Conservation (phyloP, 495 filamentous ascomycete genomes). For the Neurospora sp. region DNA sequence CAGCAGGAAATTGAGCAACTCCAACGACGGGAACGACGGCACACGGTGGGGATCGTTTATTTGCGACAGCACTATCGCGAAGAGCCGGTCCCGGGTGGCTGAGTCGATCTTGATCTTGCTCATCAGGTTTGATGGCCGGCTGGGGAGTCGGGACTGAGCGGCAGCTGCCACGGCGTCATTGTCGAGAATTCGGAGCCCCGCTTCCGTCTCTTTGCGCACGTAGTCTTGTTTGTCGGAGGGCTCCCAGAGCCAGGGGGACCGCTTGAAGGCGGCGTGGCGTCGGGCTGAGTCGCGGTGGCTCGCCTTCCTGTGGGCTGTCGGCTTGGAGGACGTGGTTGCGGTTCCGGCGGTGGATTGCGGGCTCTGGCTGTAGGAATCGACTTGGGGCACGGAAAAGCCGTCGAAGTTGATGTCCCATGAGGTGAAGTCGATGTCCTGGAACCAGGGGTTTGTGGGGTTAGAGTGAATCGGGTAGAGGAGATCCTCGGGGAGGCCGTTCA, state of each 20-base stretch:
- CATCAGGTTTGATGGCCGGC: not conserved
- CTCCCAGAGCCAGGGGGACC: constrained; percentile 17
- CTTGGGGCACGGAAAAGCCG: constrained; percentile 7
- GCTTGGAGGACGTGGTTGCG: not conserved
- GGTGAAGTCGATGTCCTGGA: constrained; percentile 14
- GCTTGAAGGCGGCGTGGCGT: constrained; percentile 14
- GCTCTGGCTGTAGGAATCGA: constrained; percentile 7
- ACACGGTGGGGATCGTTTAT: constrained; percentile 2
- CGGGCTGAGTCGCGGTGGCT: constrained; percentile 2
- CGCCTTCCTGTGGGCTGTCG: not conserved
- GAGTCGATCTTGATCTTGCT: constrained; percentile 10
- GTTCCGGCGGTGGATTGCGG: constrained; percentile 6
- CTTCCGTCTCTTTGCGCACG: constrained; percentile 11
- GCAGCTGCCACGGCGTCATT: not conserved
- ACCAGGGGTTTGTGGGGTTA: constrained; percentile 6
- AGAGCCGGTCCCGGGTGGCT: constrained; percentile 8
- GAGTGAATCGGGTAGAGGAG: constrained; percentile 1
- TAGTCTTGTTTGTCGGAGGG: constrained; percentile 8
- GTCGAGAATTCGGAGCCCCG: constrained; percentile 6
- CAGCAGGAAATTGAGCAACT: constrained; percentile 16
- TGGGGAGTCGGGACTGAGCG: not conserved
- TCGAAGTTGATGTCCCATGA: constrained; percentile 14
- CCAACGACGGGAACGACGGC: constrained; percentile 13
- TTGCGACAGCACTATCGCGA: constrained; percentile 10
- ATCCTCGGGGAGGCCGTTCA: constrained; percentile 5